phyloP scores from a whole-genome alignment of 495 filamentous ascomycete genomes.

The Penicillium dipodomyicola region DNA sequence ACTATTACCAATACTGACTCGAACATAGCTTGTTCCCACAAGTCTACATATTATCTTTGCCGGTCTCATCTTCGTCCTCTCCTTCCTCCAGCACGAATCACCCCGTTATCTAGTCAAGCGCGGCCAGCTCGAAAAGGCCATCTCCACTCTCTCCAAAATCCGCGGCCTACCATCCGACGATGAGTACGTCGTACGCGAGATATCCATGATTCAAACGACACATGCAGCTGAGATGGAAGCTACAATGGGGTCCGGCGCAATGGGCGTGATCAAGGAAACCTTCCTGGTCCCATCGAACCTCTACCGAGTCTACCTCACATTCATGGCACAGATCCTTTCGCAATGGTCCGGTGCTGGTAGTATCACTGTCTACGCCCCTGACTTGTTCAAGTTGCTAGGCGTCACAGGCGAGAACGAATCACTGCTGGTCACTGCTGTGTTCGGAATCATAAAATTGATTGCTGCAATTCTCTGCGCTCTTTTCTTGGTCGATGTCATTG shows the following conservation, averaged over 20 bases:
- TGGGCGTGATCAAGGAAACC: conserved; percentile 58
- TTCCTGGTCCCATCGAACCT: conserved; percentile 59
- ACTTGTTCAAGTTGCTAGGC: conserved; percentile 65
- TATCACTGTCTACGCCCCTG: conserved; percentile 65
- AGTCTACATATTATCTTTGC: conserved; percentile 73
- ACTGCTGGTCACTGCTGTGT: conserved; percentile 66
- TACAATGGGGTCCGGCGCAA: conserved; percentile 52
- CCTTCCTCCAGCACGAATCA: conserved; percentile 64
- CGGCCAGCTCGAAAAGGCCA: conserved; percentile 54
- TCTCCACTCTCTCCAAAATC: conserved; percentile 37
- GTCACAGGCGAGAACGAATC: conserved; percentile 59
- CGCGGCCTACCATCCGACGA: conserved; percentile 44
- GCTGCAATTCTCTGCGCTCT: conserved; percentile 63
- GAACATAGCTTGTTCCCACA: conserved; percentile 57
- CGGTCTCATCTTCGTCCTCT: conserved; percentile 60
- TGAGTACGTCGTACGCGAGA: conserved; percentile 53
- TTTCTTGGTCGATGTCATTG: conserved; percentile 72
- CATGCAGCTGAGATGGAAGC: conserved; percentile 68
- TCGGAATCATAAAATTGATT: conserved; percentile 67
- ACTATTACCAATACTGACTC: conserved; percentile 21
- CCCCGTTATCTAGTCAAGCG: conserved; percentile 61
- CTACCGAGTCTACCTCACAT: conserved; percentile 59
- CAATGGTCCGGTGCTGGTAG: conserved; percentile 70
- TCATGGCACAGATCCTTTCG: conserved; percentile 59
- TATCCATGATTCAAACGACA: conserved; percentile 61